These are phyloP conservation scores for Tolypocladium pustulatum DNA, from an alignment of 2,329 filamentous ascomycete genomes.

Conservation along the genomic window DNA sequence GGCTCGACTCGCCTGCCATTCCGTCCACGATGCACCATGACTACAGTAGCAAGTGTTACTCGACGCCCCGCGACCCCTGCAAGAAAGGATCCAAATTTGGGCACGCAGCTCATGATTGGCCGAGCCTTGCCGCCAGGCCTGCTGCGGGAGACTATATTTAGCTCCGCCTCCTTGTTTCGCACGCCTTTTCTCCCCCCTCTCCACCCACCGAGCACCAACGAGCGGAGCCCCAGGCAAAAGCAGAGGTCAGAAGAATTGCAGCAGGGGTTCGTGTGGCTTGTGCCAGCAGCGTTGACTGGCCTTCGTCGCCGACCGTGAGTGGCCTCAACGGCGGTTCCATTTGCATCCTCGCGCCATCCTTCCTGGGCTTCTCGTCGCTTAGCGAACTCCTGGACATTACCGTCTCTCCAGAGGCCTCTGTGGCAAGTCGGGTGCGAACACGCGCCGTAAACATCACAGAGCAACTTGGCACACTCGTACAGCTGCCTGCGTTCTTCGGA, in stretches of 20 bases:
- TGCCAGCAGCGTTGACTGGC: background rate
- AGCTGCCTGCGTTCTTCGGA: background rate
- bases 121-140: constrained; percentile 17
- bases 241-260: background rate
- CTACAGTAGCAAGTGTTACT: background rate
- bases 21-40: background rate
- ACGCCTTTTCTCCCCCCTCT: background rate
- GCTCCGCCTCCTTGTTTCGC: constrained; percentile 7
- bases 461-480: background rate
- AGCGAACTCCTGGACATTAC: background rate
- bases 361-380: background rate
- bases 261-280: constrained; percentile 6
- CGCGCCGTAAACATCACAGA: background rate
- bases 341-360: background rate
- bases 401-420: background rate
- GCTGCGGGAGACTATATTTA: constrained; percentile 22
- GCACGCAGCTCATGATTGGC: constrained; percentile 16
- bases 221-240: background rate
- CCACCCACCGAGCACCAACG: background rate
- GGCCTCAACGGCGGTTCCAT: background rate
- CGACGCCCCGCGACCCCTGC: background rate
- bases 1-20: background rate
- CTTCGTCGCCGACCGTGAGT: background rate
- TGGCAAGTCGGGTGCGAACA: background rate
- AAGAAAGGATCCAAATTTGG: constrained; percentile 13